These are phyloP conservation scores for Emmonsiellopsis sp. DNA, from an alignment of 2,329 filamentous ascomycete species.

Conservation along the genomic window DNA sequence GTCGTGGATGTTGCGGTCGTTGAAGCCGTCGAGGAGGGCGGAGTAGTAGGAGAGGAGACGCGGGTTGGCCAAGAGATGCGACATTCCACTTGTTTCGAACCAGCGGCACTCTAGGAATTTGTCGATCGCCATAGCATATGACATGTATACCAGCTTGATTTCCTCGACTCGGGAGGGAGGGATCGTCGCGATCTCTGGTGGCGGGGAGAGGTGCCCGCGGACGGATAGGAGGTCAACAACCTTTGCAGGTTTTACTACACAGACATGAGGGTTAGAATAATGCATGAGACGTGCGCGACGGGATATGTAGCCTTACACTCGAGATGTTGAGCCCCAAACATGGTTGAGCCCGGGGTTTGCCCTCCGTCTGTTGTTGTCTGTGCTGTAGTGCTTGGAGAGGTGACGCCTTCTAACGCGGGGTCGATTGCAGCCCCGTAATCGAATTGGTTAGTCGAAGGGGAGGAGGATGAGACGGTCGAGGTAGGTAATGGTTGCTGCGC, in stretches of 20 bases:
- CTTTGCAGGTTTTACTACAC: slow-evolving; percentile 54
- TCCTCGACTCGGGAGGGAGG: slow-evolving; percentile 48
- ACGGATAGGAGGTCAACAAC: slow-evolving; percentile 64
- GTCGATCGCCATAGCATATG: slow-evolving; percentile 66
- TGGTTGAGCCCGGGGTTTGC: neutral
- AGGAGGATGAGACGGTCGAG: slow-evolving; percentile 14
- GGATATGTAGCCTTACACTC: slow-evolving; percentile 30
- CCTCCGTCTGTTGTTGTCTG: neutral
- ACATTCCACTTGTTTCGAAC: slow-evolving; percentile 54
- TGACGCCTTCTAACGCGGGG: slow-evolving; percentile 48
- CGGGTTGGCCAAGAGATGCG: slow-evolving; percentile 45
- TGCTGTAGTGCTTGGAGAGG: neutral
- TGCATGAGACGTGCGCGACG: neutral
- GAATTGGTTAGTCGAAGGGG: slow-evolving; percentile 37
- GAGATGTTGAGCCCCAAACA: slow-evolving; percentile 1
- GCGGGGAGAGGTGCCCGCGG: slow-evolving; percentile 49
- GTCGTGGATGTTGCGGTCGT: slow-evolving; percentile 29
- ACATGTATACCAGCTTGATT: slow-evolving; percentile 61
- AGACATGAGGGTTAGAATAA: slow-evolving; percentile 33
- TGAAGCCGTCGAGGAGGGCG: slow-evolving; percentile 48
- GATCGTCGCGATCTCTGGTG: slow-evolving; percentile 42
- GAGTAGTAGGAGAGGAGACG: slow-evolving; percentile 57
- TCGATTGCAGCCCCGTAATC: slow-evolving; percentile 57
- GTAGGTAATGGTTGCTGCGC: slow-evolving; percentile 1
- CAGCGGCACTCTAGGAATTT: slow-evolving; percentile 73